Conservation (phyloP, 768 basidiomycete species). For the Candolleomyces eurysporus region DNA sequence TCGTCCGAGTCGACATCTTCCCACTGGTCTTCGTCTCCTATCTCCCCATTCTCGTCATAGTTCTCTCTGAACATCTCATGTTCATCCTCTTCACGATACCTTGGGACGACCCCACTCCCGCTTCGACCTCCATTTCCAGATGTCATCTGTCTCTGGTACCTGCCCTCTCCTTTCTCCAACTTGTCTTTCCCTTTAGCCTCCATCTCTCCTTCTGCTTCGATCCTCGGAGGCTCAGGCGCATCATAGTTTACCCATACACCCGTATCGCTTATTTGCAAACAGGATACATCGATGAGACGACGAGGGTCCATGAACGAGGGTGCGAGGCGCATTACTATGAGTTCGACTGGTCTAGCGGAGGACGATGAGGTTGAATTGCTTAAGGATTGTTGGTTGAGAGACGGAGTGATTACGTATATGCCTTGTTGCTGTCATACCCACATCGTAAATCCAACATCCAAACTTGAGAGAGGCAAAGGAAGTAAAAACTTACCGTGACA, state of each 20-base stretch:
- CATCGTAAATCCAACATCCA: no score
- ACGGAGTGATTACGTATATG: slow-evolving; percentile 19
- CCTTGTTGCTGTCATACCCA: not conserved
- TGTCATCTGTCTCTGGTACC: no score
- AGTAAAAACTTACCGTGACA: slow-evolving; percentile 39
- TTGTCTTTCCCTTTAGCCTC: not conserved
- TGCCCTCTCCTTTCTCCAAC: not conserved
- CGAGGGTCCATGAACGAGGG: slow-evolving; percentile 28
- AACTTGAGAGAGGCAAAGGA: no score
- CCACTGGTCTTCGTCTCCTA: not conserved
- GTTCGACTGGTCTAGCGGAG: slow-evolving; percentile 5
- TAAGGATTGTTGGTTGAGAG: slow-evolving; percentile 2
- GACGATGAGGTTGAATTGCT: not conserved
- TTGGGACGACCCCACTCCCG: no score
- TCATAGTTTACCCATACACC: slow-evolving; percentile 49
- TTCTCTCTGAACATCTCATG: not conserved
- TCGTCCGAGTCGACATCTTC: not conserved
- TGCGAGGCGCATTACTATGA: slow-evolving; percentile 8
- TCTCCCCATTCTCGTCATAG: not conserved
- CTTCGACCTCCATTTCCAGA: no score
- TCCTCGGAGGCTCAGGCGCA: not conserved
- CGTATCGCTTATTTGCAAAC: slow-evolving; percentile 55
- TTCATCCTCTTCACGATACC: no score
- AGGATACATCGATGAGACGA: slow-evolving; percentile 36
- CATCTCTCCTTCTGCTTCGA: not conserved